These are phyloP conservation scores for Diversispora epigaea DNA, from an alignment of 192 early-diverging fungal species.

Conservation along the genomic window DNA sequence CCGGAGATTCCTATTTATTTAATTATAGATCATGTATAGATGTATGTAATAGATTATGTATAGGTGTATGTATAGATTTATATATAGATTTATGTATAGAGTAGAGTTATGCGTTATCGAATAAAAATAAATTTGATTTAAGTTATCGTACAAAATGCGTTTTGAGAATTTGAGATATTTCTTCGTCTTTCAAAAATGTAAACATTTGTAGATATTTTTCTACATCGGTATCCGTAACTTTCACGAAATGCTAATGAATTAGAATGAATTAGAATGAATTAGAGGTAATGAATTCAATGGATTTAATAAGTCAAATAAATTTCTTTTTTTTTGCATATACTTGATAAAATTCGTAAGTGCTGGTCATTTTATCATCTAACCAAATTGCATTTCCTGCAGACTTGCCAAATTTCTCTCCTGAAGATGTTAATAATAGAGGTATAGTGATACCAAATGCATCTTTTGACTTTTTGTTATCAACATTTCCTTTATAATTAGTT, in stretches of 20 bases:
- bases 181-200: conserved; percentile 67
- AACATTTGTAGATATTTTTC: conserved; percentile 75
- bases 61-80: too few species aligned
- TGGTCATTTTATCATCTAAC: conserved; percentile 78
- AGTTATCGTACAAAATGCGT: conserved; percentile 59
- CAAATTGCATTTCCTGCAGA: conserved; percentile 95
- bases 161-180: conserved; percentile 62
- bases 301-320: not conserved
- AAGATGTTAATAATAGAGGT: conserved; percentile 80
- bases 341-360: conserved; percentile 91
- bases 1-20: conserved; percentile 50
- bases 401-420: conserved; percentile 97
- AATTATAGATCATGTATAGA: not conserved
- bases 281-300: not conserved
- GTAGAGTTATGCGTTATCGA: not conserved
- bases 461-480: conserved; percentile 16
- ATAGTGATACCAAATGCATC: conserved; percentile 82
- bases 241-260: conserved; percentile 73
- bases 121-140: not conserved
- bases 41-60: too few species aligned
- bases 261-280: not conserved
- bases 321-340: conserved; percentile 39
- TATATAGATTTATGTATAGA: too few species aligned
- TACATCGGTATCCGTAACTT: conserved; percentile 79
- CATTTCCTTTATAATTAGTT: not conserved